These are phyloP conservation scores for Didymosphaeria variabile DNA, from an alignment of 2,329 filamentous ascomycete species.

Conservation along the genomic window DNA sequence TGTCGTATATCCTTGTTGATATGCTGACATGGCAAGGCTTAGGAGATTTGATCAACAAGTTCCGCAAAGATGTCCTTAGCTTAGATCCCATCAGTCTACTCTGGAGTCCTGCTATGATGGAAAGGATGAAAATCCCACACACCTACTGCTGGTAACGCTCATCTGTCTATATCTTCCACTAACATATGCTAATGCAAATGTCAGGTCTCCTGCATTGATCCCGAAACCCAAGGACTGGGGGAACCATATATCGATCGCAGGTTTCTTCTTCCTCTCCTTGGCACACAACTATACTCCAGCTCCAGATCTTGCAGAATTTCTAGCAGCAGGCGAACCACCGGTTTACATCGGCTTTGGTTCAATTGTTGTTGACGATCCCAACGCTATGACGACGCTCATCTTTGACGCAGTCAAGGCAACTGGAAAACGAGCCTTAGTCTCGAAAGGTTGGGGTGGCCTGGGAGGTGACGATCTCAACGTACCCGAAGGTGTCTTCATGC, in stretches of 20 bases:
- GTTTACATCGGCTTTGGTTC: conserved; percentile 55
- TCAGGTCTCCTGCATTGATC: conserved; percentile 52
- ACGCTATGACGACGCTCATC: conserved; percentile 53
- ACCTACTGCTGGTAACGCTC: conserved; percentile 81
- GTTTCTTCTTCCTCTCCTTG: conserved; percentile 52
- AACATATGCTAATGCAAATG: conserved; percentile 16
- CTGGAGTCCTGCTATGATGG: conserved; percentile 82
- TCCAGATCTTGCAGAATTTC: conserved; percentile 50
- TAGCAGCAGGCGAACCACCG: conserved; percentile 50
- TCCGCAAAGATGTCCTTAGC: conserved; percentile 76
- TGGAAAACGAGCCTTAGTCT: conserved; percentile 80
- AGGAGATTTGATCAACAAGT: conserved; percentile 90
- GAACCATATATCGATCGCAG: conserved; percentile 51
- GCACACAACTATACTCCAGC: conserved; percentile 51
- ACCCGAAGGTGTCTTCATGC: conserved; percentile 82
- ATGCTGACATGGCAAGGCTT: conserved; percentile 94
- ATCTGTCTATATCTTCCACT: neutral
- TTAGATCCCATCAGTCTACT: conserved; percentile 81
- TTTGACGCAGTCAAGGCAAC: conserved; percentile 59
- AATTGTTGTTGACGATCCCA: conserved; percentile 54
- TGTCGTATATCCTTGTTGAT: conserved; percentile 85
- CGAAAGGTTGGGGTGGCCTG: conserved; percentile 88
- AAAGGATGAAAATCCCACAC: conserved; percentile 78
- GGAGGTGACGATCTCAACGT: conserved; percentile 71
- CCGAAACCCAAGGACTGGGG: conserved; percentile 58